A percentile compares a stretch with the other conserved stretches of the same genome.
phyloP scores from a whole-genome alignment of 2,329 filamentous ascomycete genomes.

The Phialocephala subalpina region DNA sequence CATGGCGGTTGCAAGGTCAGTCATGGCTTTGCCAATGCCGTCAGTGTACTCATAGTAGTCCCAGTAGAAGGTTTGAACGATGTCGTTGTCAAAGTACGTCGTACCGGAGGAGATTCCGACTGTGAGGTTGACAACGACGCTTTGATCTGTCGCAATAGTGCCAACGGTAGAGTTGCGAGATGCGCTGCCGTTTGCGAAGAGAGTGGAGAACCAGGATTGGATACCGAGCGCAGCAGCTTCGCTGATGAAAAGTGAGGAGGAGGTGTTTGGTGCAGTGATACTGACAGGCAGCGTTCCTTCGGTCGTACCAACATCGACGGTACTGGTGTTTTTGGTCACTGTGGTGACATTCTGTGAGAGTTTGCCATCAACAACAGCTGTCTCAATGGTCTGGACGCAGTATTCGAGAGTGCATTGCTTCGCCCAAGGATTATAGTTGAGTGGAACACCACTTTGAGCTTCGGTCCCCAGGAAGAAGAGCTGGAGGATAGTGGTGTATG shows the following conservation, averaged over 20 bases:
- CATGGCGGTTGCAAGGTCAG: slow-evolving; percentile 46
- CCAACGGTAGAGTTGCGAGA: slow-evolving; percentile 14
- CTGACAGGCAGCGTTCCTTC: not conserved
- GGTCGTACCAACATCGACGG: not conserved
- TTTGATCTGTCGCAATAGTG: slow-evolving; percentile 3
- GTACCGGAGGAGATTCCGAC: slow-evolving; percentile 17
- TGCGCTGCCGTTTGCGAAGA: slow-evolving; percentile 15
- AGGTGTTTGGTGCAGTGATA: slow-evolving; percentile 9
- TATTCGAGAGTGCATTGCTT: slow-evolving; percentile 21
- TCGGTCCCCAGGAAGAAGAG: slow-evolving; percentile 18
- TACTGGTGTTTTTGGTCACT: slow-evolving; percentile 3
- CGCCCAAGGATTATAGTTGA: slow-evolving; percentile 13
- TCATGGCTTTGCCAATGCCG: slow-evolving; percentile 47
- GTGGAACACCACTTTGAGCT: slow-evolving; percentile 1
- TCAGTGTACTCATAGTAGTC: slow-evolving; percentile 48
- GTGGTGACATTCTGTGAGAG: slow-evolving; percentile 7
- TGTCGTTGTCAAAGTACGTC: slow-evolving; percentile 40
- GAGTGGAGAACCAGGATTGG: slow-evolving; percentile 16
- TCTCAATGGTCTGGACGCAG: slow-evolving; percentile 12
- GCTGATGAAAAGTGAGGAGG: slow-evolving; percentile 14
- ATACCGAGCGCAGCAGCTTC: slow-evolving; percentile 16
- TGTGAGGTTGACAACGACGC: slow-evolving; percentile 17
- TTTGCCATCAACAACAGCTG: slow-evolving; percentile 6
- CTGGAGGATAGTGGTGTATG: slow-evolving; percentile 15
- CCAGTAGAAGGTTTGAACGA: slow-evolving; percentile 51